Percentiles rank a stretch among this genome's conserved stretches.
Evolutionary conservation across 2,329 filamentous ascomycete species (phyloP).

Genomic region (Raffaelea deltoideospora): DNA sequence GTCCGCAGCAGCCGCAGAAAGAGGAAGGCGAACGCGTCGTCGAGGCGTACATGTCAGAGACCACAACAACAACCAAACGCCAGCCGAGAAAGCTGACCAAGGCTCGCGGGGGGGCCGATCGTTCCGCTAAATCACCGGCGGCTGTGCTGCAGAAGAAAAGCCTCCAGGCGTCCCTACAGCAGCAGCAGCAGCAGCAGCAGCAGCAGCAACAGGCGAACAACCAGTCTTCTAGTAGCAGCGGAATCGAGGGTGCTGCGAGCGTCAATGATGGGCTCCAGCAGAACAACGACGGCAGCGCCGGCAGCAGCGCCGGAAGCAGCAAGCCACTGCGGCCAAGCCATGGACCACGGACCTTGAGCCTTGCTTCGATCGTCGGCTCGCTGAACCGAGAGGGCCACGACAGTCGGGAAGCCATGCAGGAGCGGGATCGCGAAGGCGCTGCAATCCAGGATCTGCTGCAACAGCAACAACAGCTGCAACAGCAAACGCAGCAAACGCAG

Average conservation of each 20-base stretch:
- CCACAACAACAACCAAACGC: constrained; percentile 14
- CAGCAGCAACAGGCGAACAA: too few species aligned
- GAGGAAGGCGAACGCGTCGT: too few species aligned
- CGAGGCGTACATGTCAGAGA: neutral
- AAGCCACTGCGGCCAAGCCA: neutral
- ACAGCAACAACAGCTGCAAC: too few species aligned
- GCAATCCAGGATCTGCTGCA: too few species aligned
- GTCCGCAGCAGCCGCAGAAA: neutral
- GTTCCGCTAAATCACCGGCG: constrained; percentile 1
- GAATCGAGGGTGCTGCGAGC: too few species aligned
- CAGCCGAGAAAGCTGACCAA: constrained; percentile 27
- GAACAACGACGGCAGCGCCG: neutral
- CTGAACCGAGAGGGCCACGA: neutral
- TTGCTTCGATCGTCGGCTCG: constrained; percentile 6
- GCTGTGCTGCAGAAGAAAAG: constrained; percentile 7
- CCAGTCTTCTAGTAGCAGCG: too few species aligned
- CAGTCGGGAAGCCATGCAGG: neutral
- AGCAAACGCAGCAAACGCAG: too few species aligned
- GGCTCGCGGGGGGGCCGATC: constrained; percentile 13
- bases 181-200: too few species aligned
- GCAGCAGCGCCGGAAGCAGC: neutral
- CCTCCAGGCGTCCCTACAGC: neutral
- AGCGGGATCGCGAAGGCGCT: too few species aligned
- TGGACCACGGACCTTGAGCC: constrained; percentile 1
- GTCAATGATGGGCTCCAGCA: neutral